Evolutionary conservation across 345 rosid species (phyloP).

Genomic region (Crucihimalaya himalaica): DNA sequence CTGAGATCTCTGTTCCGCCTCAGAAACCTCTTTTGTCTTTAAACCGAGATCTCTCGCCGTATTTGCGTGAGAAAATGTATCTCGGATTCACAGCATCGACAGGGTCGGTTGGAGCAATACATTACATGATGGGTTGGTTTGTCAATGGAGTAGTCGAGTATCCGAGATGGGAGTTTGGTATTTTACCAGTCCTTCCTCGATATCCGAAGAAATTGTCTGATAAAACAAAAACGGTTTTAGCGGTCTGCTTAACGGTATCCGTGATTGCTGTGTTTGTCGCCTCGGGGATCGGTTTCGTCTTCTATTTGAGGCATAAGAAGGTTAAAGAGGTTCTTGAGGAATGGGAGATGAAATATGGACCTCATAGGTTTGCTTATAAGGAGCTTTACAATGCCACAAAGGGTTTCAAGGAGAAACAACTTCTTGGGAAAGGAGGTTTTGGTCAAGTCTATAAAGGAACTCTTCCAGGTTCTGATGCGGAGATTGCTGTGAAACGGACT

Average conservation of each 20-base stretch:
- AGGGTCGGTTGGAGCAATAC: constrained; percentile 42
- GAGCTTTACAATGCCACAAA: constrained; percentile 51
- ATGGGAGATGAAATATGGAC: constrained; percentile 57
- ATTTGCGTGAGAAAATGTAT: constrained; percentile 46
- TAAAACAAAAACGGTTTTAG: constrained; percentile 37
- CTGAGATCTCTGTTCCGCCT: constrained; percentile 7
- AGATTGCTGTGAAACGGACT: constrained; percentile 59
- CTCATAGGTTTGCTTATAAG: constrained; percentile 52
- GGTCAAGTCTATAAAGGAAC: constrained; percentile 57
- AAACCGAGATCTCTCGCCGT: constrained; percentile 43
- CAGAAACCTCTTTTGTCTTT: constrained; percentile 54
- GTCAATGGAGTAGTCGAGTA: constrained; percentile 42
- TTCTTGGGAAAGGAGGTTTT: constrained; percentile 59
- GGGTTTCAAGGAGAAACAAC: constrained; percentile 50
- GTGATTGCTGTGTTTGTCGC: constrained; percentile 26
- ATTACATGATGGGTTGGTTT: constrained; percentile 64
- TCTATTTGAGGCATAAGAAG: constrained; percentile 39
- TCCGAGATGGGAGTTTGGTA: constrained; percentile 32
- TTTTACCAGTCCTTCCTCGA: constrained; percentile 46
- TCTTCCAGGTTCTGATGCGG: constrained; percentile 42
- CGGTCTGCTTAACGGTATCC: constrained; percentile 5
- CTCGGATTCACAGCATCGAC: constrained; percentile 68
- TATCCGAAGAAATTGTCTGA: constrained; percentile 47
- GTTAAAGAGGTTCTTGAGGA: constrained; percentile 47
- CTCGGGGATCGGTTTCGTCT: constrained; percentile 19